phyloP scores from a whole-genome alignment of 2,329 filamentous ascomycete species.

The Lithohypha guttulata region DNA sequence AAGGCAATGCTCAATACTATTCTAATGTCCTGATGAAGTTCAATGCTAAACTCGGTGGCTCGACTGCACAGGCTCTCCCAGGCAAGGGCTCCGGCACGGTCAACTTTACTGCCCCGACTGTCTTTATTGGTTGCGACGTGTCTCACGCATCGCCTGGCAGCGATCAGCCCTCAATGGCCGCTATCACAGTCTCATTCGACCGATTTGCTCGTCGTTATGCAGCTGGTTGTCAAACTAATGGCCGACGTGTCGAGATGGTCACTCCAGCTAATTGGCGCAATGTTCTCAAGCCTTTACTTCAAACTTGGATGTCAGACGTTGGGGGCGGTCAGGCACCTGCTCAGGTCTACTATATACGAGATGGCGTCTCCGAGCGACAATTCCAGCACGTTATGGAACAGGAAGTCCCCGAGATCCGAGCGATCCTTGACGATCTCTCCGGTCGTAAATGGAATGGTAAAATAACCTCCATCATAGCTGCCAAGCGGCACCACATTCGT shows the following conservation, averaged over 20 bases:
- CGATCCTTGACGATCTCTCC: constrained; percentile 33
- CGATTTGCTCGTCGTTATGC: constrained; percentile 61
- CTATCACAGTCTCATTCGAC: constrained; percentile 75
- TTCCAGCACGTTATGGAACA: constrained; percentile 66
- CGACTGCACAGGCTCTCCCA: constrained; percentile 49
- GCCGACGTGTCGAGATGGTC: constrained; percentile 70
- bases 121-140: constrained; percentile 85
- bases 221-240: constrained; percentile 72
- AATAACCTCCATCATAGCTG: constrained; percentile 77
- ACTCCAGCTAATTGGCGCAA: constrained; percentile 52
- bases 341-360: constrained; percentile 85
- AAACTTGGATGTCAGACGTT: constrained; percentile 51
- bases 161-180: constrained; percentile 61
- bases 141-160: constrained; percentile 68
- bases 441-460: constrained; percentile 42
- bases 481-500: constrained; percentile 88
- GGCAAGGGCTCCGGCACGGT: constrained; percentile 25
- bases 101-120: constrained; percentile 44
- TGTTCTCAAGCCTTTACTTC: constrained; percentile 55
- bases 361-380: constrained; percentile 82
- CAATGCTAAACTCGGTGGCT: constrained; percentile 86
- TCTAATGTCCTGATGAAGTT: constrained; percentile 96
- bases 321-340: constrained; percentile 47
- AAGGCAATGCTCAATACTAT: constrained; percentile 69
- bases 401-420: constrained; percentile 61